Conservation (phyloP, 83 land plant species). For the Picea engelmannii region DNA sequence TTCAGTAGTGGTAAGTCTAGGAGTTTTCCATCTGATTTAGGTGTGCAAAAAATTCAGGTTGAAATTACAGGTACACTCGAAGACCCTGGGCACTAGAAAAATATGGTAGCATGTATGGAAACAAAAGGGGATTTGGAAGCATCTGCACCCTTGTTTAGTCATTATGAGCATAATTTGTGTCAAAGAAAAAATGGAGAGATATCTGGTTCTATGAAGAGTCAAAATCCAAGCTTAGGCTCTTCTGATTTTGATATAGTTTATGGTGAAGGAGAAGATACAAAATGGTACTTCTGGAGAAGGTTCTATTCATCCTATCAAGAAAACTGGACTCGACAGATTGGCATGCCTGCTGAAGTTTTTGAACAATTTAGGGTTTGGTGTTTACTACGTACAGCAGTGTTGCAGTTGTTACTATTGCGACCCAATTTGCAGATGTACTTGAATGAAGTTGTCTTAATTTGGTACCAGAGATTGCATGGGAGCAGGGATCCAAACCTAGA, state of each 20-base stretch:
- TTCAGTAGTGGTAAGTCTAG: neutral
- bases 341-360: conserved; percentile 37
- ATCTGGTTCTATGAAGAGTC: neutral
- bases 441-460: conserved; percentile 71
- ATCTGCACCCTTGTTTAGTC: neutral
- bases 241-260: neutral
- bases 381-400: conserved; percentile 40
- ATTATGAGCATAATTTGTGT: neutral
- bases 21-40: conserved; percentile 13
- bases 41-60: conserved; percentile 10
- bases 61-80: neutral
- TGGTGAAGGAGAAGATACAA: conserved; percentile 10
- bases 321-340: conserved; percentile 42
- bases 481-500: conserved; percentile 69
- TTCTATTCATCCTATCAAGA: conserved; percentile 12
- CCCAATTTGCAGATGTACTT: conserved; percentile 69
- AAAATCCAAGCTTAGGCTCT: neutral
- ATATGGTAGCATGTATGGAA: neutral
- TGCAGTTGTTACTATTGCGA: conserved; percentile 56
- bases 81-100: neutral
- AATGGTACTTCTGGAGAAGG: conserved; percentile 6
- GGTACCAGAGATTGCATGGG: conserved; percentile 84
- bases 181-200: conserved; percentile 11
- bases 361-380: conserved; percentile 47
- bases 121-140: conserved; percentile 3